phyloP scores from a whole-genome alignment of 225 moss, liverwort and hornwort genomes.

The Climacium dendroides region DNA sequence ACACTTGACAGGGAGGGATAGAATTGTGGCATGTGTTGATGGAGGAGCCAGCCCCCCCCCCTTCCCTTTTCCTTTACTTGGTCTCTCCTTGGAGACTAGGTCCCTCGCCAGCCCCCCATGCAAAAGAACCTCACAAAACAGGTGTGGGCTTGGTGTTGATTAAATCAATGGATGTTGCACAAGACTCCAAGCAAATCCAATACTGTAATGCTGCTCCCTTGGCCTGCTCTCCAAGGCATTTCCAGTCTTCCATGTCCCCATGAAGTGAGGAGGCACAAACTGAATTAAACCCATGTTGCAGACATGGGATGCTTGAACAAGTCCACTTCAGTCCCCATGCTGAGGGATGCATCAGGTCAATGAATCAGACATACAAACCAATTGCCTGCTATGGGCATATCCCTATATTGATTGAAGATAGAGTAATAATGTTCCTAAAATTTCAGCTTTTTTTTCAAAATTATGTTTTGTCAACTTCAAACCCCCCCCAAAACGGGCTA shows the following conservation, averaged over 20 bases:
- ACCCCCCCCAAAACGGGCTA: fast-evolving
- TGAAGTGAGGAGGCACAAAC: neutral
- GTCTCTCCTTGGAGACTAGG: neutral
- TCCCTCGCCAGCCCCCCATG: neutral
- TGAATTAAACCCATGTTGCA: neutral
- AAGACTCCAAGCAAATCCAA: neutral
- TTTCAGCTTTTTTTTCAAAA: neutral
- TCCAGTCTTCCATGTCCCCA: neutral
- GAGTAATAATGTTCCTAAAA: no score
- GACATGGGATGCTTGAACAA: neutral
- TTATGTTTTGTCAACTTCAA: neutral
- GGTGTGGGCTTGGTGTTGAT: neutral
- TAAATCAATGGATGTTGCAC: neutral
- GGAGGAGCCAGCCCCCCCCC: neutral
- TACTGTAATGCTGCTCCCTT: neutral
- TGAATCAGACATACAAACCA: neutral
- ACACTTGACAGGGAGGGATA: no score
- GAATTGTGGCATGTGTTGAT: neutral
- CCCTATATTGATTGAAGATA: neutral
- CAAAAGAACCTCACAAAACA: neutral
- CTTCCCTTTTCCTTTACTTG: no score
- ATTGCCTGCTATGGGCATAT: neutral
- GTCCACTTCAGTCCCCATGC: neutral
- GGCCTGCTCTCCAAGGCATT: neutral
- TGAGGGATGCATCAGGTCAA: neutral